phyloP scores from a whole-genome alignment of 805 yeast genomes.

The Debaryomyces maramus region DNA sequence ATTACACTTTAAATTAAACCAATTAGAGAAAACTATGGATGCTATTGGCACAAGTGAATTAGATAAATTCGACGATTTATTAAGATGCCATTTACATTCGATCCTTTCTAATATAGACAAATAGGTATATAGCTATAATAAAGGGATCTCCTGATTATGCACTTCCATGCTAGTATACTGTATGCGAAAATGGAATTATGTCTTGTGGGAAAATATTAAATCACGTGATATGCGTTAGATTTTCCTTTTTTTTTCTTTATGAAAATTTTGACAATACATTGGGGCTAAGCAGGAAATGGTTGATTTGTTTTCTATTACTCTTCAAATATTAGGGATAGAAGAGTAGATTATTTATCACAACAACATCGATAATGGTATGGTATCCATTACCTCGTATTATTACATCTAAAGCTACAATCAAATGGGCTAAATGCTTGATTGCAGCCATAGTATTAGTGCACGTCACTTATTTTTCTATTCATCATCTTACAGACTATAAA shows the following conservation, averaged over 20 bases:
- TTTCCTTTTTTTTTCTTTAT: not conserved
- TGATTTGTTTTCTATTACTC: no score
- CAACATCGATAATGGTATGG: not conserved
- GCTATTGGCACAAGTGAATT: slow-evolving; percentile 28
- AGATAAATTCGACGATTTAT: slow-evolving; percentile 25
- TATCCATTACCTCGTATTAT: not conserved
- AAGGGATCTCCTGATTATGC: no score
- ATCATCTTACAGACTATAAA: slow-evolving; percentile 1
- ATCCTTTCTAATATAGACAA: no score
- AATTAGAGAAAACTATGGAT: slow-evolving; percentile 14
- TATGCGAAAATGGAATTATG: no score
- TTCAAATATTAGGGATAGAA: no score
- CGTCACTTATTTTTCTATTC: slow-evolving; percentile 1
- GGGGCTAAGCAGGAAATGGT: slow-evolving; percentile 1
- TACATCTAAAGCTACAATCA: not conserved
- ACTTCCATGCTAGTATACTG: no score
- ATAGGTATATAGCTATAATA: no score
- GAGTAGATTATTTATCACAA: no score
- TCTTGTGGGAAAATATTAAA: not conserved
- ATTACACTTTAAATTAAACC: slow-evolving; percentile 10
- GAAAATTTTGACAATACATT: not conserved
- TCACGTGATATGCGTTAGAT: not conserved
- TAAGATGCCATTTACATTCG: not conserved
- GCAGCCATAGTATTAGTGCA: slow-evolving; percentile 1
- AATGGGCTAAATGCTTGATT: not conserved